Evolutionary conservation across 345 rosid species (phyloP).

Genomic region (Lepidium africanum): DNA sequence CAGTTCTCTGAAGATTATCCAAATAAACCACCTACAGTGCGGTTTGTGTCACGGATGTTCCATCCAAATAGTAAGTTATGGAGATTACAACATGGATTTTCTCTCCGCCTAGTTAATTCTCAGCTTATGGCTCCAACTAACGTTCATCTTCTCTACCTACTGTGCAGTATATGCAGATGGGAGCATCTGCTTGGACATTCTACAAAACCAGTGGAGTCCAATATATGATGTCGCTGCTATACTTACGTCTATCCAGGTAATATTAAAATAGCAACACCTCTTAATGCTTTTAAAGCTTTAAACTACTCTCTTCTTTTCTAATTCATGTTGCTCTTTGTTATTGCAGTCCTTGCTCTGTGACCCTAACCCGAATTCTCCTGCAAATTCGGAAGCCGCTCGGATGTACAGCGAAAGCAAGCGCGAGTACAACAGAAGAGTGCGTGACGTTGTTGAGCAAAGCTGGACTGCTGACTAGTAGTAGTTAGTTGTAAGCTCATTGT

Average conservation of each 20-base stretch:
- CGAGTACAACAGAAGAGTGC: slow-evolving; percentile 67
- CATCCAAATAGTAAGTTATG: slow-evolving; percentile 57
- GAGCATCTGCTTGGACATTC: slow-evolving; percentile 88
- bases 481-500: slow-evolving; percentile 19
- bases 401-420: slow-evolving; percentile 75
- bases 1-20: slow-evolving; percentile 65
- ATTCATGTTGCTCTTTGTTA: neutral
- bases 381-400: slow-evolving; percentile 79
- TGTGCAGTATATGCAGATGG: slow-evolving; percentile 92
- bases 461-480: slow-evolving; percentile 60
- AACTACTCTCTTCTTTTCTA: neutral
- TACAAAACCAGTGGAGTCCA: slow-evolving; percentile 98
- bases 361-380: slow-evolving; percentile 84
- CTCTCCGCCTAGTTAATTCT: neutral
- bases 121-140: neutral
- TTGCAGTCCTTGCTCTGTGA: slow-evolving; percentile 70
- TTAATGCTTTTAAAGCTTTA: neutral
- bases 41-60: slow-evolving; percentile 62
- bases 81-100: neutral
- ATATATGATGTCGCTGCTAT: slow-evolving; percentile 97
- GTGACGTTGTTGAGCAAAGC: slow-evolving; percentile 70
- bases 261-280: neutral
- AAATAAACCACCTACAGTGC: slow-evolving; percentile 59
- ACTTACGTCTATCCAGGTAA: slow-evolving; percentile 92
- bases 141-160: neutral